Evolutionary conservation across 1,284 basidiomycete species (phyloP), one percentile per base, ranked within the genome.

Genomic region (Bothia castanella): DNA sequence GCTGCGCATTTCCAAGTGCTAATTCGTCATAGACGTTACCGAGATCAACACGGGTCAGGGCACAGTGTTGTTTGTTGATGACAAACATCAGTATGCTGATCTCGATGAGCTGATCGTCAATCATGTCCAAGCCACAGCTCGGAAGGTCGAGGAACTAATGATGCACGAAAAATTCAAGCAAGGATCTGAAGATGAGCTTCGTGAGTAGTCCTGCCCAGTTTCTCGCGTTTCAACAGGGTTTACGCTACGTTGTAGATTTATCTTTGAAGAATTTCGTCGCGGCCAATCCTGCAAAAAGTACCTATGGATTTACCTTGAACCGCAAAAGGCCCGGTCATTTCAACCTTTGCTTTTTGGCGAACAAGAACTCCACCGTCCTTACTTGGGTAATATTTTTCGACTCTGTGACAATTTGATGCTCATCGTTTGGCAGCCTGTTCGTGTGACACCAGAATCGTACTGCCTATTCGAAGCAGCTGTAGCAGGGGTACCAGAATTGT

Each of bases 61-160:
- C 25, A 83, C 84, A 11, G 80, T 87, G 50, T 82, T 95, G 46
- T 78, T 93, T 54, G 85, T 98, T 31, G 91, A 92, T 55, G 76
- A 76, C 45, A 84, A 83, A 58, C 92, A 94, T 65, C 82, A 79
- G 37, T 99, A 97, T 70, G 85, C 90, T 39, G 97, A 99, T 77
- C 75, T 99, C 45, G 97, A 99, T 70, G 97, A 99, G 66, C 72
- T 99, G 60, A 94, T 99, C 61, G 94, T 98, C 69, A 95, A 94
- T 64, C 95, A 99, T 68, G 86, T 99, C 47, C 89, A 94, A 74
- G 90, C 95, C 10, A 97, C 95, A 77, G 87, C 90, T 42, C 83
- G 91, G 51, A 90, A 92, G 64, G 90, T 98, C 5, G 95, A 98
- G 67, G 93, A 98, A 68, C 75, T 99, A 57, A 94, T 94, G 83